Evolutionary conservation across 208 protist genomes (phyloP).

Genomic region (Strigomonas culicis): DNA sequence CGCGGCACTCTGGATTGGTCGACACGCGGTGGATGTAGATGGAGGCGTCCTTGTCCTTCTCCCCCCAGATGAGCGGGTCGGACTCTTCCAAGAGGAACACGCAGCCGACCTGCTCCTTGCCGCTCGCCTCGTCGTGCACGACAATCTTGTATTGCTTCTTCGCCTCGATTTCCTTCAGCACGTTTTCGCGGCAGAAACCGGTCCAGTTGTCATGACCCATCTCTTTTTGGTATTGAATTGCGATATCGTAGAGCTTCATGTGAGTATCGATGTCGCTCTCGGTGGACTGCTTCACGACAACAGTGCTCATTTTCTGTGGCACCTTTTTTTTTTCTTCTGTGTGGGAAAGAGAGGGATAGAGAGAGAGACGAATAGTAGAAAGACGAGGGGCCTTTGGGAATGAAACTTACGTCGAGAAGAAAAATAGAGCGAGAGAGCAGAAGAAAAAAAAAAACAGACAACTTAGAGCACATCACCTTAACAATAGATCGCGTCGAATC

Average conservation of each 20-base stretch:
- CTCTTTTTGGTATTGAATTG: constrained; percentile 9
- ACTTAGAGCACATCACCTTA: too few species aligned
- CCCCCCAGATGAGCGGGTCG: constrained; percentile 14
- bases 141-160: constrained; percentile 18
- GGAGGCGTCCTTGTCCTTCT: constrained; percentile 7
- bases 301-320: not conserved
- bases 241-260: constrained; percentile 12
- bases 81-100: constrained; percentile 17
- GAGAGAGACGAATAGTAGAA: not conserved
- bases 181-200: constrained; percentile 4
- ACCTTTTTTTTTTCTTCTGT: not conserved
- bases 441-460: not conserved
- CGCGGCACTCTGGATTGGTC: not conserved
- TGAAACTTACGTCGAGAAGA: not conserved
- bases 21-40: constrained; percentile 13
- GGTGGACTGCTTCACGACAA: not conserved
- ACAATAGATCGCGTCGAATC: too few species aligned
- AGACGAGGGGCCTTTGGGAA: not conserved
- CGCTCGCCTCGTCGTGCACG: not conserved
- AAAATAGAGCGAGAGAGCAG: not conserved
- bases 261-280: constrained; percentile 8
- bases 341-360: not conserved
- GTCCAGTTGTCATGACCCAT: constrained; percentile 13
- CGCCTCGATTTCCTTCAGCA: constrained; percentile 7
- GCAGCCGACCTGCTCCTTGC: constrained; percentile 1